Percentiles rank a stretch among this genome's conserved stretches.
Conservation (phyloP, 78 protist species). For the Guillardia theta region DNA sequence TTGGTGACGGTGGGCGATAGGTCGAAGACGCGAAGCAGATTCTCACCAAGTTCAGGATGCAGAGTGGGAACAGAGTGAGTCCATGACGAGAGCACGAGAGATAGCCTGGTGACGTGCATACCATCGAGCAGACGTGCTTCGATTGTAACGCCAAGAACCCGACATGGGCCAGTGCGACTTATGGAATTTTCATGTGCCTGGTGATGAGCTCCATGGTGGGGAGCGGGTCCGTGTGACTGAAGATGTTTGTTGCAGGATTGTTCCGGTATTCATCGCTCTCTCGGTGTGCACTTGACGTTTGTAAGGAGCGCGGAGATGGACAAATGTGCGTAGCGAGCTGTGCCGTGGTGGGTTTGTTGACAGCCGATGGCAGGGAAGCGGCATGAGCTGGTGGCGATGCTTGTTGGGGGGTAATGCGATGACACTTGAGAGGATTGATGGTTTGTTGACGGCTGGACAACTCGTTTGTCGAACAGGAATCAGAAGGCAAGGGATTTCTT, state of each 20-base stretch:
- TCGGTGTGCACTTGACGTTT: conserved; percentile 14
- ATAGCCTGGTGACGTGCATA: background rate
- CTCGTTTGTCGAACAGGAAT: no score
- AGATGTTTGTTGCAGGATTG: background rate
- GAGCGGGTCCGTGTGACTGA: background rate
- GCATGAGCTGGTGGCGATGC: conserved; percentile 21
- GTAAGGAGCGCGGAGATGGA: conserved; percentile 2
- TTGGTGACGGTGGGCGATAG: background rate
- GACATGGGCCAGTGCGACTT: conserved; percentile 12
- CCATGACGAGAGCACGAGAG: background rate
- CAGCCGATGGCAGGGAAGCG: background rate
- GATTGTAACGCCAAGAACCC: conserved; percentile 37
- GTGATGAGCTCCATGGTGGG: background rate
- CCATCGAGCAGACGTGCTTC: conserved; percentile 2
- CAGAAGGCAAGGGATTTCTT: conserved; percentile 28
- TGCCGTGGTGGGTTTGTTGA: background rate
- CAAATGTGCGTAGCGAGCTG: background rate
- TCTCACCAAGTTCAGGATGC: background rate
- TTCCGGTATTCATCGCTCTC: background rate
- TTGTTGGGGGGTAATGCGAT: background rate
- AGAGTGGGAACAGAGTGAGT: background rate
- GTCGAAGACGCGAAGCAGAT: background rate
- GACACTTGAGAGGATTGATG: background rate
- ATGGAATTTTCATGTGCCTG: conserved; percentile 38
- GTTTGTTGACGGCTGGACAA: background rate